Conservation (phyloP, 805 yeast species). For the Metschnikowia kunwiensis region DNA sequence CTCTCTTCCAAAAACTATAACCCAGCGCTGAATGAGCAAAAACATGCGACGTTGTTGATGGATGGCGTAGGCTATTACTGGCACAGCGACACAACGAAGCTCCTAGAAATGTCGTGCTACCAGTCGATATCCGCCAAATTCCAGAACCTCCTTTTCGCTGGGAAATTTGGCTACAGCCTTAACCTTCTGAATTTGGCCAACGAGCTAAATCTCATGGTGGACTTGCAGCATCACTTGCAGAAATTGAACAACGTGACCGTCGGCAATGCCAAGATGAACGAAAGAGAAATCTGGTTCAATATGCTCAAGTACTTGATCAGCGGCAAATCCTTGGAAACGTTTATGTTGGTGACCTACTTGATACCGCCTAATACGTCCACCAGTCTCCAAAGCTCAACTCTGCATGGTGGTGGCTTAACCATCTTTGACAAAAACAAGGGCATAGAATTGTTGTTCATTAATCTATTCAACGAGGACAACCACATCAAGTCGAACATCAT, state of each 20-base stretch:
- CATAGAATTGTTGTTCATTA: conserved; percentile 39
- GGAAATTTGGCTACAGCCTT: conserved; percentile 32
- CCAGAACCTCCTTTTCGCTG: conserved; percentile 31
- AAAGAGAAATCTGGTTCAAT: conserved; percentile 41
- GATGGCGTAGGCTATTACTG: conserved; percentile 45
- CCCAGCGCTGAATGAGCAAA: conserved; percentile 16
- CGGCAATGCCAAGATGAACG: conserved; percentile 20
- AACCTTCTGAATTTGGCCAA: conserved; percentile 35
- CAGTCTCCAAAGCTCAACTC: conserved; percentile 34
- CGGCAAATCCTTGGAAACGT: conserved; percentile 40
- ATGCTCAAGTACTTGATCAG: conserved; percentile 41
- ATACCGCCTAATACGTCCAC: conserved; percentile 41
- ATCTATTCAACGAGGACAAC: conserved; percentile 40
- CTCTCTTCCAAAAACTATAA: conserved; percentile 38
- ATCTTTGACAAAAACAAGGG: conserved; percentile 45
- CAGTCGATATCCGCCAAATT: conserved; percentile 36
- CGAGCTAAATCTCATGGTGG: conserved; percentile 42
- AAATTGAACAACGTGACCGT: conserved; percentile 26
- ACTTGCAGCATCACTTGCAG: conserved; percentile 41
- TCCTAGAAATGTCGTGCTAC: conserved; percentile 41
- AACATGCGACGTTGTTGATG: conserved; percentile 27
- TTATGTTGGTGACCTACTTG: conserved; percentile 38
- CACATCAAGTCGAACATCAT: conserved; percentile 38
- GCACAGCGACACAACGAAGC: conserved; percentile 40
- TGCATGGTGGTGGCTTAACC: conserved; percentile 39